A percentile compares a stretch with the other conserved stretches of the same genome.
Evolutionary conservation across 2,329 filamentous ascomycete species (phyloP).

Genomic region (Cercospora beticola): DNA sequence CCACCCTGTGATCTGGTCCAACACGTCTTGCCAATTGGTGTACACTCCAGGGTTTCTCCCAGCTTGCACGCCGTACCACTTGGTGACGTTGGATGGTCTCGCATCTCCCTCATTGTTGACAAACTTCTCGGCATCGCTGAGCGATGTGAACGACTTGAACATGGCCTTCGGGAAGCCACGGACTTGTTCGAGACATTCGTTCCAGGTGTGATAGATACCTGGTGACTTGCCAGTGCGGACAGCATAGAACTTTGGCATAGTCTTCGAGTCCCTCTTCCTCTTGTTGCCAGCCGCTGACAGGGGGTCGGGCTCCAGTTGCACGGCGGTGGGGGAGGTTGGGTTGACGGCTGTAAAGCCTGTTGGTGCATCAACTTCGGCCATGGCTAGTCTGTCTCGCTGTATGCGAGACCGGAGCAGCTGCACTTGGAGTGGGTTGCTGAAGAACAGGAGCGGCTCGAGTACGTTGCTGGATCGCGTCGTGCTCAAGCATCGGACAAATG

Average conservation of each 20-base stretch:
- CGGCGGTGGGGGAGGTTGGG: slow-evolving; percentile 15
- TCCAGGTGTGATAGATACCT: slow-evolving; percentile 64
- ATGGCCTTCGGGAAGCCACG: slow-evolving; percentile 56
- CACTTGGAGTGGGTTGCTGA: slow-evolving; percentile 9
- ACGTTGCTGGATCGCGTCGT: background rate
- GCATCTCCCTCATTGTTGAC: slow-evolving; percentile 56
- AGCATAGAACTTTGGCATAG: slow-evolving; percentile 59
- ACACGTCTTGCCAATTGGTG: slow-evolving; percentile 66
- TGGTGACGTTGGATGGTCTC: slow-evolving; percentile 34
- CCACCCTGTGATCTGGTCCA: slow-evolving; percentile 71
- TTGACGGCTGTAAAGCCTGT: slow-evolving; percentile 34
- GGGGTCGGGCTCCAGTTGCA: background rate
- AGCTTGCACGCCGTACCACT: slow-evolving; percentile 61
- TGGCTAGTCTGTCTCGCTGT: slow-evolving; percentile 1
- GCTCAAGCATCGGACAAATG: slow-evolving; percentile 3
- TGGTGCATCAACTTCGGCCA: slow-evolving; percentile 34
- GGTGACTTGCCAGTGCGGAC: slow-evolving; percentile 61
- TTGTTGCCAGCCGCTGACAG: slow-evolving; percentile 46
- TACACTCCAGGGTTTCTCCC: slow-evolving; percentile 63
- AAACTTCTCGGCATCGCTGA: slow-evolving; percentile 76
- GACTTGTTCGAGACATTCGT: slow-evolving; percentile 61
- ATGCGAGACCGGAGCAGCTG: background rate
- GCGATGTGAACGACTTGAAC: slow-evolving; percentile 72
- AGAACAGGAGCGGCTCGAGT: slow-evolving; percentile 16
- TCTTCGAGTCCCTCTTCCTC: slow-evolving; percentile 52